Conservation (phyloP, 345 rosid genomes). For the Salix udensis region DNA sequence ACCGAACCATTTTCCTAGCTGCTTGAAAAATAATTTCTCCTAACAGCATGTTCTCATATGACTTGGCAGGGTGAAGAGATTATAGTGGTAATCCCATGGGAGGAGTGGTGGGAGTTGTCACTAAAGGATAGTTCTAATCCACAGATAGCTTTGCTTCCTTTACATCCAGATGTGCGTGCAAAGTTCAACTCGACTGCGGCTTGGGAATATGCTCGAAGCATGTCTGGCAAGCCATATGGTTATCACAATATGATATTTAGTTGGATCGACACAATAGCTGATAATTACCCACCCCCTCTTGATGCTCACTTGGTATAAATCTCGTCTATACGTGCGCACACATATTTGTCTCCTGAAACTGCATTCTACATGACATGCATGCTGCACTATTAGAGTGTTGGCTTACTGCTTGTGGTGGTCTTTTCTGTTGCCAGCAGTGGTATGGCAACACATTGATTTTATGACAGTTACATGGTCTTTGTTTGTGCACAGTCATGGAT, state of each 20-base stretch:
- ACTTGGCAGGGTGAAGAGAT: conserved; percentile 83
- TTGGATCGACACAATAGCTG: conserved; percentile 91
- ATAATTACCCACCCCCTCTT: conserved; percentile 96
- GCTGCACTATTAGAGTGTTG: conserved; percentile 1
- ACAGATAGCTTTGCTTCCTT: conserved; percentile 83
- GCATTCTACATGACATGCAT: neutral
- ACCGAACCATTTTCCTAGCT: neutral
- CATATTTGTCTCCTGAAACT: neutral
- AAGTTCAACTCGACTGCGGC: conserved; percentile 86
- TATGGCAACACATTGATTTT: neutral
- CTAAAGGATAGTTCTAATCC: conserved; percentile 89
- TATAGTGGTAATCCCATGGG: conserved; percentile 86
- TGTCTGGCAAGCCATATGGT: conserved; percentile 98
- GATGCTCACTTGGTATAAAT: conserved; percentile 95
- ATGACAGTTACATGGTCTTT: neutral
- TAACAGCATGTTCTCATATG: conserved; percentile 7
- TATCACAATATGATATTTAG: conserved; percentile 99
- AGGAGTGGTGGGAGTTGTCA: conserved; percentile 92
- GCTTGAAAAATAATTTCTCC: neutral
- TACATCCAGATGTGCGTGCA: conserved; percentile 72
- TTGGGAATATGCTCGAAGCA: conserved; percentile 90
- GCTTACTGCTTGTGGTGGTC: neutral
- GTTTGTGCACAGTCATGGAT: neutral
- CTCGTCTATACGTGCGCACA: neutral
- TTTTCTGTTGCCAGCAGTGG: neutral